A percentile compares a stretch with the other conserved stretches of the same genome.
Evolutionary conservation across 2,329 filamentous ascomycete genomes (phyloP).

Genomic region (Rhynchosporium secalis): DNA sequence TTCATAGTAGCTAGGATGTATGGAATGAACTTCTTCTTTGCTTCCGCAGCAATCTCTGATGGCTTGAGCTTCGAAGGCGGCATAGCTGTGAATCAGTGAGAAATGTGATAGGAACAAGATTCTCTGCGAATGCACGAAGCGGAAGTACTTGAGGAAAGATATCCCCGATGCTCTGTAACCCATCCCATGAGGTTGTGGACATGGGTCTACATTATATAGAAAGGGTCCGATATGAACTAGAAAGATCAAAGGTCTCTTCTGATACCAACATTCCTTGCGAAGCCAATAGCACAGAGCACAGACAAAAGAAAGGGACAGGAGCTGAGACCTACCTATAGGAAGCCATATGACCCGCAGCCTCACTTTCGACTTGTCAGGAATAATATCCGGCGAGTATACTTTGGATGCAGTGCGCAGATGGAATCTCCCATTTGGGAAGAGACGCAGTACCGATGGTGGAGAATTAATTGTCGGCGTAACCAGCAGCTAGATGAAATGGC

Average conservation of each 20-base stretch:
- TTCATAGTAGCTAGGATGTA: slow-evolving; percentile 58
- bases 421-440: slow-evolving; percentile 1
- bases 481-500: slow-evolving; percentile 11
- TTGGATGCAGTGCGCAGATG: slow-evolving; percentile 4
- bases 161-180: slow-evolving; percentile 14
- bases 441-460: neutral
- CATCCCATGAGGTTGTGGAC: slow-evolving; percentile 23
- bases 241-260: slow-evolving; percentile 14
- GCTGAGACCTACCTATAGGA: slow-evolving; percentile 13
- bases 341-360: slow-evolving; percentile 13
- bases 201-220: slow-evolving; percentile 35
- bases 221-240: slow-evolving; percentile 13
- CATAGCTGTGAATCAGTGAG: slow-evolving; percentile 43
- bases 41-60: slow-evolving; percentile 70
- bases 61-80: slow-evolving; percentile 61
- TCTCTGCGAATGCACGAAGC: neutral
- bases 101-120: neutral
- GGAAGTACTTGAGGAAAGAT: neutral
- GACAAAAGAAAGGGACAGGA: slow-evolving; percentile 10
- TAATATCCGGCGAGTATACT: neutral
- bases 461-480: slow-evolving; percentile 20
- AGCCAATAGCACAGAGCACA: slow-evolving; percentile 19
- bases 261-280: slow-evolving; percentile 16
- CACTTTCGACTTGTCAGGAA: slow-evolving; percentile 9
- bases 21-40: slow-evolving; percentile 70